Evolutionary conservation across 2,329 filamentous ascomycete genomes (phyloP), one percentile per base, ranked within the genome.

Genomic region (Pezicula carpinea): DNA sequence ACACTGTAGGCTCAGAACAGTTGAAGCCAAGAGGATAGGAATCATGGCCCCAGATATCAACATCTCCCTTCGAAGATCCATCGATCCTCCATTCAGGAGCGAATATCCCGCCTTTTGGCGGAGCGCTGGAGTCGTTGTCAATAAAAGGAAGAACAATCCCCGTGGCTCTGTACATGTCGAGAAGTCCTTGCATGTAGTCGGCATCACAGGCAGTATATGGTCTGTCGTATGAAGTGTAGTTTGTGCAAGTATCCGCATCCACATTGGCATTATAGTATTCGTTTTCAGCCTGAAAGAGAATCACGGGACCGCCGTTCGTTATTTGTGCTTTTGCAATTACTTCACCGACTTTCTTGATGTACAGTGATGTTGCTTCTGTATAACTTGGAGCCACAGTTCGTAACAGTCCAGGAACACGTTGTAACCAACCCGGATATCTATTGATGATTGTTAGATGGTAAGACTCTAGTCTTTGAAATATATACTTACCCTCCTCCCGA

Each of bases 221-320:
- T 11, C 34, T 36, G 21, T 17, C 21, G 13, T 15, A 41, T 8
- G n/a, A 21, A 18, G 21, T 17, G 15, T 15, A 18, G 13, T n/a
- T 41, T 41, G 21, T 15, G 8, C 34, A 36, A 17, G n/a, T 15
- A 36, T 36, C 34, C 13, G 34, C 34, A 36, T 19, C 18, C 10
- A 19, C 18, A 13, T 17, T 15, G 8, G 34, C 18, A 15, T 36
- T 4, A 1, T 75, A 82, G 60, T 91, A 89, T 62, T 92, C 88
- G 52, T 92, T 92, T 63, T 93, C 88, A 0, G 85, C 82, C 63
- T 93, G 88, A 35, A 85, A 75, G 2, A 91, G 68, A 49, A 92
- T 87, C 13, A 92, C 75, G 19, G 50, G 87, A 0, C 88, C 88
- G 0, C 85, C 87, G 39, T 89, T 86, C 1, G 85, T 91, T 59